phyloP scores from a whole-genome alignment of 371 early-diverging fungal genomes.

The Rhizopus stolonifer region DNA sequence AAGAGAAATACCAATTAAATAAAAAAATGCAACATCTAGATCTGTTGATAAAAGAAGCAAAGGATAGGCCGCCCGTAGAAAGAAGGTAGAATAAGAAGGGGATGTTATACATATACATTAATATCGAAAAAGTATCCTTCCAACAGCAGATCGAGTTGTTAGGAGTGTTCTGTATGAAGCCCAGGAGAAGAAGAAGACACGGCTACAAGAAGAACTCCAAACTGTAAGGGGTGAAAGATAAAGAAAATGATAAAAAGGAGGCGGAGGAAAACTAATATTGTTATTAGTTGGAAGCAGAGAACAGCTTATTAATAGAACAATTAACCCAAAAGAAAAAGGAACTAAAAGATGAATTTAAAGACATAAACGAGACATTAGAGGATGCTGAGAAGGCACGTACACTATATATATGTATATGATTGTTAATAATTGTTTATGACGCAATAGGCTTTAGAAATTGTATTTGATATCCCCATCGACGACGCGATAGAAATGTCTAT shows the following conservation, averaged over 20 bases:
- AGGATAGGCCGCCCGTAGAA: background rate
- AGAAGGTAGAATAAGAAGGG: background rate
- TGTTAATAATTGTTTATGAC: background rate
- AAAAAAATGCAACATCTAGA: background rate
- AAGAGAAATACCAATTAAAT: background rate
- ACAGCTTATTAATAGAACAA: background rate
- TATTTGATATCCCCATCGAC: background rate
- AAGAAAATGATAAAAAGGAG: background rate
- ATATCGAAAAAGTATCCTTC: background rate
- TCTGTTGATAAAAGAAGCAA: background rate
- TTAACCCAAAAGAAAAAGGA: background rate
- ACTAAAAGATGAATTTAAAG: background rate
- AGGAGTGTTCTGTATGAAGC: background rate
- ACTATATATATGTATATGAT: no score
- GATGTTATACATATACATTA: background rate
- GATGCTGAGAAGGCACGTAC: conserved; percentile 1
- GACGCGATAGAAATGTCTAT: background rate
- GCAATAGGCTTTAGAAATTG: background rate
- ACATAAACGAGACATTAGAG: background rate
- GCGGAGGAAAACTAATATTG: background rate
- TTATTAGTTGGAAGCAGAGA: background rate
- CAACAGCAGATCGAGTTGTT: background rate
- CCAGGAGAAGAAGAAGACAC: background rate
- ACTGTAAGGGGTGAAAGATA: background rate
- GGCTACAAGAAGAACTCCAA: background rate